Percentiles rank a stretch among this genome's conserved stretches.
phyloP scores from a whole-genome alignment of 192 early-diverging fungal genomes.

The Linnemannia schmuckeri region DNA sequence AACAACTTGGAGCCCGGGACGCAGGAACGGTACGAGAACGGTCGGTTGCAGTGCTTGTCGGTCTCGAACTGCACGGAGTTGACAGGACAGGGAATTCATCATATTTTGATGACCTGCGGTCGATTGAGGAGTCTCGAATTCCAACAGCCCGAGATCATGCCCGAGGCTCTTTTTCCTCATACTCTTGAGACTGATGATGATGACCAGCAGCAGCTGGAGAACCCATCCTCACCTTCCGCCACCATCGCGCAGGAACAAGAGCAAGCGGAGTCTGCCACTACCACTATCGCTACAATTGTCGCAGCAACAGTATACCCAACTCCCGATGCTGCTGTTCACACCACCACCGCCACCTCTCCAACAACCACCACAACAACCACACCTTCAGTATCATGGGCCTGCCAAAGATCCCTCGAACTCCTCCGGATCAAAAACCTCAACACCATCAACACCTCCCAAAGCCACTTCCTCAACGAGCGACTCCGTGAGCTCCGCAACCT shows the following conservation, averaged over 20 bases:
- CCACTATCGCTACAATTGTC: background rate
- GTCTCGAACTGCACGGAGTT: slow-evolving; percentile 39
- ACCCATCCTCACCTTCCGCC: background rate
- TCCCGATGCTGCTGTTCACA: background rate
- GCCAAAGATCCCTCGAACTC: slow-evolving; percentile 19
- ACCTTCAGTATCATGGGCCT: slow-evolving; percentile 28
- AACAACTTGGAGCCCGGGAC: background rate
- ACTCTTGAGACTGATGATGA: slow-evolving; percentile 33
- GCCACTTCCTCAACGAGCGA: slow-evolving; percentile 32
- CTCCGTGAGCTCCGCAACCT: slow-evolving; percentile 43
- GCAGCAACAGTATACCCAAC: slow-evolving; percentile 33
- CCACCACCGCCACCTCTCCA: background rate
- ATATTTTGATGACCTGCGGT: slow-evolving; percentile 42
- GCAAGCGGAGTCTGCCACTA: background rate
- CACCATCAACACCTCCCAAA: slow-evolving; percentile 25
- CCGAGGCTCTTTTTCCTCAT: slow-evolving; percentile 47
- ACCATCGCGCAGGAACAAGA: background rate
- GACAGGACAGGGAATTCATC: slow-evolving; percentile 46
- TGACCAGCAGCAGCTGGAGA: background rate
- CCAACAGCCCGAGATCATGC: slow-evolving; percentile 53
- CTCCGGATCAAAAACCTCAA: slow-evolving; percentile 48
- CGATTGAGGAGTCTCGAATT: slow-evolving; percentile 35
- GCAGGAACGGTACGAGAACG: slow-evolving; percentile 24
- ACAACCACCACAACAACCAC: background rate
- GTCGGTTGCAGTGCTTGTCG: slow-evolving; percentile 22